Conservation (phyloP, 2,329 filamentous ascomycete genomes). For the Stachybotrys chartarum region DNA sequence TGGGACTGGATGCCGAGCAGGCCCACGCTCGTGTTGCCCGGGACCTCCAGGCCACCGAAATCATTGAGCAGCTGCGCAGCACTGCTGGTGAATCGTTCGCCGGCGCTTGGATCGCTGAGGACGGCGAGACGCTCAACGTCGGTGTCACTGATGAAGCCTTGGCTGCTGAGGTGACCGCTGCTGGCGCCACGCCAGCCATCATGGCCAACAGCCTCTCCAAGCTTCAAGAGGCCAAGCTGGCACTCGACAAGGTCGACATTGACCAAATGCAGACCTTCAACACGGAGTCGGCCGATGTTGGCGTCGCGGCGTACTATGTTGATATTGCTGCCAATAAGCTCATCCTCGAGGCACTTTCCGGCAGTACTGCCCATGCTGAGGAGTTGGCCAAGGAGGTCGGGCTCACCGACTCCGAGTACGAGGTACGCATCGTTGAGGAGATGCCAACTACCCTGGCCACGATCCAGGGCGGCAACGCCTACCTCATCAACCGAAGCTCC, state of each 20-base stretch:
- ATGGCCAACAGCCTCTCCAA: slow-evolving; percentile 4
- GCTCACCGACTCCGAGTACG: slow-evolving; percentile 6
- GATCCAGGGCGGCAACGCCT: slow-evolving; percentile 5
- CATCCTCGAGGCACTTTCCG: slow-evolving; percentile 4
- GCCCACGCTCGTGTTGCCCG: slow-evolving; percentile 4
- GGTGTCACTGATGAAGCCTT: slow-evolving; percentile 3
- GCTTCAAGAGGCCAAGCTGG: slow-evolving; percentile 4
- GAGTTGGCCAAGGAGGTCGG: slow-evolving; percentile 4
- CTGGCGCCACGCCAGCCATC: slow-evolving; percentile 1
- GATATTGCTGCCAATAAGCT: slow-evolving; percentile 6
- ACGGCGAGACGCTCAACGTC: slow-evolving; percentile 2
- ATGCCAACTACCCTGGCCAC: slow-evolving; percentile 2
- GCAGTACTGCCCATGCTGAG: slow-evolving; percentile 2
- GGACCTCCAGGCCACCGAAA: neutral
- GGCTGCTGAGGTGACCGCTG: slow-evolving; percentile 1
- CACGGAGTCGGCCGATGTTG: neutral
- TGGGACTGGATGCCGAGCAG: slow-evolving; percentile 5
- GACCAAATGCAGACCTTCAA: neutral
- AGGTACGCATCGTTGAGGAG: slow-evolving; percentile 3
- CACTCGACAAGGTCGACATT: neutral
- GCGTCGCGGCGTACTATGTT: slow-evolving; percentile 6
- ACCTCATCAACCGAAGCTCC: slow-evolving; percentile 3
- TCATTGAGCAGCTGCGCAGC: slow-evolving; percentile 3
- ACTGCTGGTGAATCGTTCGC: slow-evolving; percentile 4
- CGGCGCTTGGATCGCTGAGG: slow-evolving; percentile 4